Percentiles rank a stretch among this genome's conserved stretches.
Conservation (phyloP, 306 rosid species). For the Parietaria judaica region DNA sequence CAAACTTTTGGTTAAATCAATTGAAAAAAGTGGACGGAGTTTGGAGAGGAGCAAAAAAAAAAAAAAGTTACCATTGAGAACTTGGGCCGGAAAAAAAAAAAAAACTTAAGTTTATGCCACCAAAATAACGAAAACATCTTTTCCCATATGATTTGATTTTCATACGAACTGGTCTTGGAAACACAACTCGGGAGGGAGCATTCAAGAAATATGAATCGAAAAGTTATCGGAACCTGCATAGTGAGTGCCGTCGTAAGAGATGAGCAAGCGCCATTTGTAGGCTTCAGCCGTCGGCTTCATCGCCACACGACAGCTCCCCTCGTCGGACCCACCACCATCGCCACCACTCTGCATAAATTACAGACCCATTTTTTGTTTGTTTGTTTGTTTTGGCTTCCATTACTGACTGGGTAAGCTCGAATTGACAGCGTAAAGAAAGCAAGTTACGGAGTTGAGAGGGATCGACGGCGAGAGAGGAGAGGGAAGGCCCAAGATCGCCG, state of each 20-base stretch:
- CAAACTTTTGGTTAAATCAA: too few species aligned
- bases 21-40: too few species aligned
- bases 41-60: too few species aligned
- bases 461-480: not conserved
- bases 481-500: not conserved
- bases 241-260: conserved; percentile 75
- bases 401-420: not conserved
- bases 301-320: conserved; percentile 6
- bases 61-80: too few species aligned
- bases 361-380: not conserved
- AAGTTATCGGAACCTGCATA: too few species aligned
- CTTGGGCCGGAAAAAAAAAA: too few species aligned
- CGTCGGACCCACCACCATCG: conserved; percentile 20
- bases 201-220: too few species aligned
- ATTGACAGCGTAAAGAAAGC: not conserved
- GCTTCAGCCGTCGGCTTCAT: conserved; percentile 25
- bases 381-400: not conserved
- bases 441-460: too few species aligned
- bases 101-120: too few species aligned
- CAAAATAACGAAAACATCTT: too few species aligned
- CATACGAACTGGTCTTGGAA: not conserved
- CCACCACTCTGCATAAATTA: conserved; percentile 22
- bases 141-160: too few species aligned
- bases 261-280: conserved; percentile 72
- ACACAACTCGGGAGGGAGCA: too few species aligned